Percentiles rank a stretch among this genome's conserved stretches.
Evolutionary conservation across 441 rosid genomes (phyloP).

Genomic region (Erodium trifolium): DNA sequence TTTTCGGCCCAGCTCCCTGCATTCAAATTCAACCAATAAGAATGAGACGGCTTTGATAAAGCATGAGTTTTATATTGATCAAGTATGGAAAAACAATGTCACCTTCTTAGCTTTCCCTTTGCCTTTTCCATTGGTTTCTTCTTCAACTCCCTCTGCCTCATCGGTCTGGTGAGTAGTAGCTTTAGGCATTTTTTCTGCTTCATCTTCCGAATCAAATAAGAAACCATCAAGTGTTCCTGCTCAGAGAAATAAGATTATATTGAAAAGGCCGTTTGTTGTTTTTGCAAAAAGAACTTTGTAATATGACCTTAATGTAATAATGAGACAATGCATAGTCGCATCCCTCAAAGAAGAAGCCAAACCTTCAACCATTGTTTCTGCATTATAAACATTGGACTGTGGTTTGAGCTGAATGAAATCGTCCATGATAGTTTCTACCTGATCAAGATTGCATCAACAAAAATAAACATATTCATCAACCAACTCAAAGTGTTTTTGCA

Average conservation of each 20-base stretch:
- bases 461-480: slow-evolving; percentile 11
- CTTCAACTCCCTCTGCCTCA: slow-evolving; percentile 48
- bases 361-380: slow-evolving; percentile 99
- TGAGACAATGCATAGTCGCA: not conserved
- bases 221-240: slow-evolving; percentile 85
- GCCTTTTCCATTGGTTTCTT: slow-evolving; percentile 36
- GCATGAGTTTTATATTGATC: slow-evolving; percentile 4
- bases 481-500: not conserved
- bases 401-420: slow-evolving; percentile 85
- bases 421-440: slow-evolving; percentile 88
- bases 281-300: not conserved
- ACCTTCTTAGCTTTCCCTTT: slow-evolving; percentile 56
- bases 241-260: slow-evolving; percentile 13
- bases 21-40: slow-evolving; percentile 15
- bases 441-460: slow-evolving; percentile 20
- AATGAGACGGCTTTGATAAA: not conserved
- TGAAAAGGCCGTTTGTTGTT: not conserved
- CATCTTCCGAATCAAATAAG: slow-evolving; percentile 81
- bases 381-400: slow-evolving; percentile 69
- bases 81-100: slow-evolving; percentile 36
- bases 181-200: slow-evolving; percentile 38
- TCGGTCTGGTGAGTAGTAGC: slow-evolving; percentile 34
- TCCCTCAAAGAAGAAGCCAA: slow-evolving; percentile 16
- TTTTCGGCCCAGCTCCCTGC: slow-evolving; percentile 49
- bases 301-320: not conserved